Percentiles rank a stretch among this genome's conserved stretches.
These are phyloP conservation scores for Takakia lepidozioides DNA, from an alignment of 225 moss, liverwort and hornwort species.

Conservation along the genomic window DNA sequence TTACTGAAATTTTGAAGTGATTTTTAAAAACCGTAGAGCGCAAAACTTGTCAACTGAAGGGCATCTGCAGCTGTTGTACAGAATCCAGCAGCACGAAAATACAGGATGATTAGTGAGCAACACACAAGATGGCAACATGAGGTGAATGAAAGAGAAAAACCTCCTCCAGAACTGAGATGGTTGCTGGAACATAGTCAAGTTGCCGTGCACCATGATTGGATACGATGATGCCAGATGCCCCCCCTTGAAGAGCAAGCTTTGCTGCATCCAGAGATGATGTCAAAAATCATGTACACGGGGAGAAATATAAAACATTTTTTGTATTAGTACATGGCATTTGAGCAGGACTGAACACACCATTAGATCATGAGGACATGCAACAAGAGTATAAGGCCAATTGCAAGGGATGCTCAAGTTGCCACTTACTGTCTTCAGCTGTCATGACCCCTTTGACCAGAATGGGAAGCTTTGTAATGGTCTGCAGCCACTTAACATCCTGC, in stretches of 20 bases:
- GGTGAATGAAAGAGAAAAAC: slow-evolving; percentile 13
- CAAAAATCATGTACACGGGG: background rate
- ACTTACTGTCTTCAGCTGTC: slow-evolving; percentile 76
- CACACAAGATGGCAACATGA: background rate
- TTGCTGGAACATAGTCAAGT: slow-evolving; percentile 63
- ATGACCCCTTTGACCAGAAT: slow-evolving; percentile 74
- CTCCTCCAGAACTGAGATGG: slow-evolving; percentile 77
- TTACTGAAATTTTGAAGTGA: too few relatives aligned
- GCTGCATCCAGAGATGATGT: slow-evolving; percentile 21
- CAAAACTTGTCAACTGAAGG: too few relatives aligned
- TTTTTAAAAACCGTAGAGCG: too few relatives aligned
- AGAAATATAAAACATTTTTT: too few relatives aligned
- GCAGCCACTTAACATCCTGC: slow-evolving; percentile 76
- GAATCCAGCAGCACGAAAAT: too few relatives aligned
- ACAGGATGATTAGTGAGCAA: background rate
- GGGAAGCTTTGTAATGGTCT: slow-evolving; percentile 61
- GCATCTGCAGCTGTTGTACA: too few relatives aligned
- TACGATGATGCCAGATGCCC: slow-evolving; percentile 74
- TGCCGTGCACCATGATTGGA: slow-evolving; percentile 86
- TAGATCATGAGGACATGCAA: too few relatives aligned
- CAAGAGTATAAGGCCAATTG: too few relatives aligned
- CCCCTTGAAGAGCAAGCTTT: slow-evolving; percentile 54
- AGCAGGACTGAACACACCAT: too few relatives aligned
- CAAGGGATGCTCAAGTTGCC: too few relatives aligned
- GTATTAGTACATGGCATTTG: too few relatives aligned